Conservation (phyloP, 805 yeast genomes). For the Kluyveromyces starmeri region DNA sequence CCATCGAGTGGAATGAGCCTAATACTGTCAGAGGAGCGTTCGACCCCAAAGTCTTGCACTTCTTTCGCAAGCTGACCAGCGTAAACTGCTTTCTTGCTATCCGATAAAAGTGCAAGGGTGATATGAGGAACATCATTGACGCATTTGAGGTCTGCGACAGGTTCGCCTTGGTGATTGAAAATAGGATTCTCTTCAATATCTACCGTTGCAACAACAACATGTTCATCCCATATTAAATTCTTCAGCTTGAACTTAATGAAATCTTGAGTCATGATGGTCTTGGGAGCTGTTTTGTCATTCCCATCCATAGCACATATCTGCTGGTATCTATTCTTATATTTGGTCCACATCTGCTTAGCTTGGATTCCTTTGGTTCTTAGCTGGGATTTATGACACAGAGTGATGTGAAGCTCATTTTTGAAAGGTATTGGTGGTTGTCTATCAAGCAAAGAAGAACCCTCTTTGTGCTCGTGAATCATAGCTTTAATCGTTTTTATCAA, state of each 20-base stretch:
- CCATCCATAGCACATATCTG: conserved; percentile 6
- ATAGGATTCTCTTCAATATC: conserved; percentile 11
- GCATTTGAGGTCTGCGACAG: conserved; percentile 13
- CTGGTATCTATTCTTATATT: conserved; percentile 18
- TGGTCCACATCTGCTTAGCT: conserved; percentile 24
- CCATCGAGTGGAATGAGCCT: no score
- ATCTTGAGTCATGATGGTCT: conserved; percentile 15
- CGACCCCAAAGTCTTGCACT: conserved; percentile 5
- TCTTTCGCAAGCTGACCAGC: conserved; percentile 37
- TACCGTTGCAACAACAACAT: conserved; percentile 48
- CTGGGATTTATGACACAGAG: conserved; percentile 44
- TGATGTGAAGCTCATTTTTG: conserved; percentile 48
- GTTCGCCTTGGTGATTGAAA: not conserved
- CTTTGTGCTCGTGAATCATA: no score
- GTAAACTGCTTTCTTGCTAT: conserved; percentile 40
- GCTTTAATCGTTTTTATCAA: not conserved
- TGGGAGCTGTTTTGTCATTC: not conserved
- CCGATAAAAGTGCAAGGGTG: conserved; percentile 55
- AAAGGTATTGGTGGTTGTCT: not conserved
- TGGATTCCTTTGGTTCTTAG: conserved; percentile 23
- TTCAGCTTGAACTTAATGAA: conserved; percentile 35
- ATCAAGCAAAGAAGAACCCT: not conserved
- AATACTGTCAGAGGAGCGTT: no score
- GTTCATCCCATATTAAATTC: conserved; percentile 41
- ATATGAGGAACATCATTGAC: conserved; percentile 52